Evolutionary conservation across 108 stramenopile species (phyloP).

Genomic region (Schizochytrium sp.): DNA sequence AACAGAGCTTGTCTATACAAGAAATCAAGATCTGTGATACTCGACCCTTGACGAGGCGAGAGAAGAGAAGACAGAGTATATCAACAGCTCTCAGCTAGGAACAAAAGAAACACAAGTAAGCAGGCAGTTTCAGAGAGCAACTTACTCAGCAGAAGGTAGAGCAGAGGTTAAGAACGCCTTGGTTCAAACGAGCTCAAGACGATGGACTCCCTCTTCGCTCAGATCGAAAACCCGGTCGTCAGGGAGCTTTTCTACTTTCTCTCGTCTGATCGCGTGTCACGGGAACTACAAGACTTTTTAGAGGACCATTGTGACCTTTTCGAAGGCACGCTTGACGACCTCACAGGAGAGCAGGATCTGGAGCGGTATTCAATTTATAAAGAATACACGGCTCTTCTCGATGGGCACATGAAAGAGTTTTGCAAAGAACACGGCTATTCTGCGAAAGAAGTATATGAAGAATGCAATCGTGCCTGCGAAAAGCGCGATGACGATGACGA

Average conservation of each 20-base stretch:
- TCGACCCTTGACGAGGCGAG: too few species aligned
- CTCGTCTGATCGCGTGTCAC: slow-evolving; percentile 1
- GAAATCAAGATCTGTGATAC: too few species aligned
- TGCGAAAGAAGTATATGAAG: slow-evolving; percentile 33
- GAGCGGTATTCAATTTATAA: slow-evolving; percentile 22
- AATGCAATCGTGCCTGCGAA: slow-evolving; percentile 50
- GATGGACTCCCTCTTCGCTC: slow-evolving; percentile 41
- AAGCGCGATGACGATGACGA: neutral
- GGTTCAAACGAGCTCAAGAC: neutral
- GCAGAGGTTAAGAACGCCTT: neutral
- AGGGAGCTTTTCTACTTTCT: slow-evolving; percentile 16
- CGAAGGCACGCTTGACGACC: slow-evolving; percentile 7
- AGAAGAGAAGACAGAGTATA: too few species aligned
- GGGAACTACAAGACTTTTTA: neutral
- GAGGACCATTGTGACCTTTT: slow-evolving; percentile 26
- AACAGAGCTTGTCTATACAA: too few species aligned
- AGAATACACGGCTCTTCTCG: slow-evolving; percentile 41
- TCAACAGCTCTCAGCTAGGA: too few species aligned
- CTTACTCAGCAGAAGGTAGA: neutral
- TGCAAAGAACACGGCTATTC: slow-evolving; percentile 42
- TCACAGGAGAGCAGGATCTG: slow-evolving; percentile 50
- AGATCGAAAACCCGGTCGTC: slow-evolving; percentile 27
- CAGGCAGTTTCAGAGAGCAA: neutral
- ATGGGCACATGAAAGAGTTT: slow-evolving; percentile 24
- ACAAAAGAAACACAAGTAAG: too few species aligned